Evolutionary conservation across 2,329 filamentous ascomycete species (phyloP).

Genomic region (Pseudocercospora ulei): DNA sequence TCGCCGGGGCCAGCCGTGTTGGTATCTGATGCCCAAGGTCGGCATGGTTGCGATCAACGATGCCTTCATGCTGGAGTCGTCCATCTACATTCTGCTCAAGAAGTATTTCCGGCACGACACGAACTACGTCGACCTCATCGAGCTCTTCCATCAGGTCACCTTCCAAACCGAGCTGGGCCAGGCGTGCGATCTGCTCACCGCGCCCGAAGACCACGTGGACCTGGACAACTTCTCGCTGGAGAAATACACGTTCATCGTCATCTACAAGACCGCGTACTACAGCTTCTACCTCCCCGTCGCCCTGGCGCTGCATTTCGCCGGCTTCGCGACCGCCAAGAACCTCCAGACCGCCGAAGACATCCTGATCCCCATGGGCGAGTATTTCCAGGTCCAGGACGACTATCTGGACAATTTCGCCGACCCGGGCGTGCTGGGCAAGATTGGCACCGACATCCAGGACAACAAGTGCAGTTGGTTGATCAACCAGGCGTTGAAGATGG

Average conservation of each 20-base stretch:
- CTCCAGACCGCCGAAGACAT: conserved; percentile 83
- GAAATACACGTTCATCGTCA: conserved; percentile 96
- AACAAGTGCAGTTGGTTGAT: conserved; percentile 99
- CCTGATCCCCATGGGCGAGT: conserved; percentile 92
- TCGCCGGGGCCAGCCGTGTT: conserved; percentile 86
- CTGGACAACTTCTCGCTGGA: conserved; percentile 89
- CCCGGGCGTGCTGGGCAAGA: conserved; percentile 90
- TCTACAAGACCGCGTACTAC: conserved; percentile 99
- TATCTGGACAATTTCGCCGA: conserved; percentile 97
- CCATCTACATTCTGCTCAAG: conserved; percentile 85
- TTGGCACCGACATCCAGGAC: conserved; percentile 96
- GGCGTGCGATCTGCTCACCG: conserved; percentile 86
- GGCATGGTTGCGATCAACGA: conserved; percentile 98
- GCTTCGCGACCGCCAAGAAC: conserved; percentile 77
- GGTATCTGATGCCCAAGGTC: conserved; percentile 83
- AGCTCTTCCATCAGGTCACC: conserved; percentile 91
- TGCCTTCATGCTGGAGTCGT: conserved; percentile 83
- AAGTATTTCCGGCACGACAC: conserved; percentile 85
- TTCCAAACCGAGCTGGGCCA: conserved; percentile 95
- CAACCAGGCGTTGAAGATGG: conserved; percentile 79
- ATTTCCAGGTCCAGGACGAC: conserved; percentile 98
- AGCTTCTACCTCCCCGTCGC: conserved; percentile 97
- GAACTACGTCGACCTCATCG: conserved; percentile 79
- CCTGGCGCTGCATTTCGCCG: conserved; percentile 74
- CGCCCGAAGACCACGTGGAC: conserved; percentile 85